Percentiles rank a stretch among this genome's conserved stretches.
Evolutionary conservation across 139 green algal genomes (phyloP).

Genomic region (Coelastrella sp.): DNA sequence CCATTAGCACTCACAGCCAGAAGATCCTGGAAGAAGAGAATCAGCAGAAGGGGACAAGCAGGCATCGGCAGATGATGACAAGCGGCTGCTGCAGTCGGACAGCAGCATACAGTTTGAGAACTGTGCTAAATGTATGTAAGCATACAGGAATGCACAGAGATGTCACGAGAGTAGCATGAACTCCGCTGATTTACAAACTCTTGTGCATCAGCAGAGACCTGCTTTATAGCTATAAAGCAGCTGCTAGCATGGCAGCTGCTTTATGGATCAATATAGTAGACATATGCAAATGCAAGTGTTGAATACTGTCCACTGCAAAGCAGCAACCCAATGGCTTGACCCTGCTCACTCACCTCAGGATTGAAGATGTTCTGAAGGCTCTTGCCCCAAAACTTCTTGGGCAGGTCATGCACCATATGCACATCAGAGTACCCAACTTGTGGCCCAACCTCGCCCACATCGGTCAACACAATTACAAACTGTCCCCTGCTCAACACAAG

Average conservation of each 20-base stretch:
- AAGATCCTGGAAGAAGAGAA: not conserved
- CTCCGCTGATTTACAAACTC: not conserved
- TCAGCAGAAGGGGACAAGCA: too few relatives aligned
- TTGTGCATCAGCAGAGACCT: not conserved
- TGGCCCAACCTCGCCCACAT: not conserved
- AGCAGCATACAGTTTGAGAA: not conserved
- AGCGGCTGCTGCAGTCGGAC: not conserved
- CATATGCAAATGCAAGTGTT: too few relatives aligned
- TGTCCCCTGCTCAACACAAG: not conserved
- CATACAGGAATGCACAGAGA: not conserved
- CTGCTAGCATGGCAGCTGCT: too few relatives aligned
- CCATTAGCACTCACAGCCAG: not conserved
- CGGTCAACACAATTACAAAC: slow-evolving; percentile 13
- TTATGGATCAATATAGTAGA: too few relatives aligned
- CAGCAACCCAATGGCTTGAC: not conserved
- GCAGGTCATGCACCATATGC: not conserved
- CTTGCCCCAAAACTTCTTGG: slow-evolving; percentile 2
- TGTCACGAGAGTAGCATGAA: not conserved
- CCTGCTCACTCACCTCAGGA: not conserved
- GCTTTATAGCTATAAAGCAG: too few relatives aligned
- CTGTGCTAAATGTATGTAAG: too few relatives aligned
- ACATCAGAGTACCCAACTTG: not conserved
- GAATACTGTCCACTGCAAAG: too few relatives aligned
- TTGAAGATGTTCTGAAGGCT: slow-evolving; percentile 18
- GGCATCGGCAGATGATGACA: not conserved